Evolutionary conservation across 2,329 filamentous ascomycete species (phyloP), one percentile per base, ranked within the genome.

Genomic region (Geosmithia flava): DNA sequence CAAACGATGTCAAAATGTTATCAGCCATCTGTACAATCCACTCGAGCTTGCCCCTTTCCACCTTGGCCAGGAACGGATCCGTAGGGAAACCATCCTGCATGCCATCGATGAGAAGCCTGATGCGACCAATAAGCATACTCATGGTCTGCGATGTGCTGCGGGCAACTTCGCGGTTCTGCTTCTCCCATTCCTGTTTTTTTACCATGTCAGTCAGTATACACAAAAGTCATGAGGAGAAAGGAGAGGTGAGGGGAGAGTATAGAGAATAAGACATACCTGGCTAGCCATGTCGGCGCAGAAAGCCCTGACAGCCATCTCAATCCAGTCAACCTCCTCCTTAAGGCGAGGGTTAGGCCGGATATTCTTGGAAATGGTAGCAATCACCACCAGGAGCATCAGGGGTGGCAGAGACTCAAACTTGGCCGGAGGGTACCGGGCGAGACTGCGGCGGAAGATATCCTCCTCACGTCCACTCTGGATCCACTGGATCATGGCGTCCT

Each of bases 401-500:
- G 79, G 75, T 45, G 77, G 78, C 46, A 85, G 61, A 30, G 72
- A 71, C 49, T 71, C 71, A 50, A 84, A 68, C 52, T 67, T 67
- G 53, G 53, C 53, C 1, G 67, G 60, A 3, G 62, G 60, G 48
- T 65, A 66, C 4, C 61, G 58, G 51, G 63, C 62, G 11, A 69
- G 55, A 51, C 65, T 66, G 30, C 62, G 63, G 30, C 74, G 69
- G 61, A 83, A 85, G 47, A 85, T 74, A 51, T 81, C 76, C 50
- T 80, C 72, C 58, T 81, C 75, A 33, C 76, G 72, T 16, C 72
- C 74, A 54, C 74, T 75, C 62, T 85, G 81, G 49, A 85, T 74
- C 81, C 81, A 85, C 51, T 76, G 75, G 49, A 84, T 72, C 59
- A 82, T 72, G 42, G 78, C 81, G 47, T 77, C 74, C 56, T 85